Evolutionary conservation across 805 yeast genomes (phyloP).

Genomic region (Metschnikowia noctiluminum): DNA sequence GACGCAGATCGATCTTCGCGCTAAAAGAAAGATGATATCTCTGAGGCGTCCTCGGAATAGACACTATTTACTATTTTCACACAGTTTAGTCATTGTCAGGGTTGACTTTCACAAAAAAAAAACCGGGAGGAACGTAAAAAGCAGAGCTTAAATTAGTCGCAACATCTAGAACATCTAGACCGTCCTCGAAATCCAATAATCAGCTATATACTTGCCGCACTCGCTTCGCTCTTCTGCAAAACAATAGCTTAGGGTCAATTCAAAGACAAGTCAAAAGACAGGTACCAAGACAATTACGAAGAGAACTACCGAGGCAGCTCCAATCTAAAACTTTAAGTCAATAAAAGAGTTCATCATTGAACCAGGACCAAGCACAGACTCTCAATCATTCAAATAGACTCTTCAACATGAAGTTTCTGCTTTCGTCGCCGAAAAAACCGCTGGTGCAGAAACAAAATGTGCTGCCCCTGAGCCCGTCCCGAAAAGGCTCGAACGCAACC

Average conservation of each 20-base stretch:
- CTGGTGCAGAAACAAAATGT: background rate
- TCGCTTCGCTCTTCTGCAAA: background rate
- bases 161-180: too few species aligned
- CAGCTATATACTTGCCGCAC: background rate
- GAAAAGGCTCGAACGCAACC: background rate
- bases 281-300: background rate
- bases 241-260: too few species aligned
- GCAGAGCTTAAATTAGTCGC: too few species aligned
- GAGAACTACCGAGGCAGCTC: too few species aligned
- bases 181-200: too few species aligned
- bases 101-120: too few species aligned
- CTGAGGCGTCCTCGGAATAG: too few species aligned
- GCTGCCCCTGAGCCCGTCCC: background rate
- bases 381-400: background rate
- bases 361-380: background rate
- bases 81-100: too few species aligned
- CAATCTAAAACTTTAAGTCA: too few species aligned
- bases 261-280: background rate
- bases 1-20: background rate
- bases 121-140: too few species aligned
- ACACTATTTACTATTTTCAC: too few species aligned
- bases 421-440: constrained; percentile 11
- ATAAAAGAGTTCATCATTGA: too few species aligned
- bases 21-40: background rate
- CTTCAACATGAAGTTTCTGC: constrained; percentile 3